Conservation (phyloP, 2,329 filamentous ascomycete genomes). For the Alternaria tenuissima region DNA sequence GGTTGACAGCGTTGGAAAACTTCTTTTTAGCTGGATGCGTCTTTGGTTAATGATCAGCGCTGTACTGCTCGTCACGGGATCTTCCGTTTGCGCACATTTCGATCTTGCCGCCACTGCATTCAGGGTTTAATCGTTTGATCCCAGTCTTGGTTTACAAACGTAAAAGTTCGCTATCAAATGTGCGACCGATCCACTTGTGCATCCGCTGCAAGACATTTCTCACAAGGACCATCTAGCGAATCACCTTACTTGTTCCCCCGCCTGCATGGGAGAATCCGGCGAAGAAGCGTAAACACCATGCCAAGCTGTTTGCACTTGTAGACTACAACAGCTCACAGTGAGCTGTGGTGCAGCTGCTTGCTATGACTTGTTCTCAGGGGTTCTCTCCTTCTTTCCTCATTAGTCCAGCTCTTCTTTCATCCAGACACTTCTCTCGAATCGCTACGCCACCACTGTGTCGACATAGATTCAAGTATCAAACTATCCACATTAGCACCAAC, state of each 20-base stretch:
- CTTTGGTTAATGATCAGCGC: not conserved
- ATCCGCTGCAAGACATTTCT: conserved; percentile 6
- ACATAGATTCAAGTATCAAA: conserved; percentile 13
- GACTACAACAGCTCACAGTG: not conserved
- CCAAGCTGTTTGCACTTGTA: not conserved
- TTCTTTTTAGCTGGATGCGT: conserved; percentile 6
- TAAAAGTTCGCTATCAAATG: not conserved
- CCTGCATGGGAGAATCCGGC: not conserved
- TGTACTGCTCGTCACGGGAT: not conserved
- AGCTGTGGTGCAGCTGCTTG: too few relatives aligned
- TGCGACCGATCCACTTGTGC: conserved; percentile 6
- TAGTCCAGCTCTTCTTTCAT: not conserved
- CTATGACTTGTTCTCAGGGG: not conserved
- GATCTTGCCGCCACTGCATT: not conserved
- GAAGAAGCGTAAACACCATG: not conserved
- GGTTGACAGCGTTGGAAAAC: not conserved
- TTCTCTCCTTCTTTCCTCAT: not conserved
- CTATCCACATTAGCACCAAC: conserved; percentile 6
- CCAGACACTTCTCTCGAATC: not conserved
- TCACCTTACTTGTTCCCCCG: not conserved
- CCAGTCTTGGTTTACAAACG: conserved; percentile 1
- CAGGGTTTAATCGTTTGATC: not conserved
- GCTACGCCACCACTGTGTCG: not conserved
- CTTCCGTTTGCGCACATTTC: not conserved
- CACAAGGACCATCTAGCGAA: not conserved